Base-by-base conservation (phyloP, 2,329 filamentous ascomycete species). In the Aspergillus viridinutans region DNA sequence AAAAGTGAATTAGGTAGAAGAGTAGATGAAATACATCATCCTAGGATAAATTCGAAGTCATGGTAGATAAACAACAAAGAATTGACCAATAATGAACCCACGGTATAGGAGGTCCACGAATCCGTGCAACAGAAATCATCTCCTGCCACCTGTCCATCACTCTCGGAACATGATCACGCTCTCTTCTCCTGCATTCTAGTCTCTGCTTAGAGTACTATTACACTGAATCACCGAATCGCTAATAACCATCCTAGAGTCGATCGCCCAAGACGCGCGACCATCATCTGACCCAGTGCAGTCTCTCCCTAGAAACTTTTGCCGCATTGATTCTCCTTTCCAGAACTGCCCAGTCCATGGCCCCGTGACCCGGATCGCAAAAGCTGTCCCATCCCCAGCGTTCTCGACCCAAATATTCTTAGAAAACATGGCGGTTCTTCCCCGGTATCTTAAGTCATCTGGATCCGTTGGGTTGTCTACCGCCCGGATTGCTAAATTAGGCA, bases 401-500 rank as follows among this genome's bases (percentile, higher is more conserved):
- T 45, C 21, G n/a, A 23, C 21, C 21, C 21, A 23, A 14, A 10
- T 45, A 23, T 45, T 23, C 42, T 45, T 23, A 45, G 20, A 45
- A 23, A 45, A 9, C 20, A 23, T 23, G 42, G 40, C 40, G 40
- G 21, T 43, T 32, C 29, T 32, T 4, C 29, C 28, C 14, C 14
- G 32, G 32, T 2, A 38, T 38, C 14, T 17, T 6, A 38, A 17
- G 14, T 38, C 12, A 14, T 43, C 21, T 43, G 40, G 4, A 21
- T 8, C 4, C 8, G n/a, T 10, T n/a, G 40, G 40, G 8, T 58
- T 52, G 56, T 56, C 57, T 51, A 50, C 48, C 48, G 26, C 28
- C 49, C 58, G 62, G 62, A 55, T 63, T 61, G 38, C 62, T 58
- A 14, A 42, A 54, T 52, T 23, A 10, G 50, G 61, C 14, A 60